Conservation (phyloP, 2,329 filamentous ascomycete species). For the Fonsecaea multimorphosa region DNA sequence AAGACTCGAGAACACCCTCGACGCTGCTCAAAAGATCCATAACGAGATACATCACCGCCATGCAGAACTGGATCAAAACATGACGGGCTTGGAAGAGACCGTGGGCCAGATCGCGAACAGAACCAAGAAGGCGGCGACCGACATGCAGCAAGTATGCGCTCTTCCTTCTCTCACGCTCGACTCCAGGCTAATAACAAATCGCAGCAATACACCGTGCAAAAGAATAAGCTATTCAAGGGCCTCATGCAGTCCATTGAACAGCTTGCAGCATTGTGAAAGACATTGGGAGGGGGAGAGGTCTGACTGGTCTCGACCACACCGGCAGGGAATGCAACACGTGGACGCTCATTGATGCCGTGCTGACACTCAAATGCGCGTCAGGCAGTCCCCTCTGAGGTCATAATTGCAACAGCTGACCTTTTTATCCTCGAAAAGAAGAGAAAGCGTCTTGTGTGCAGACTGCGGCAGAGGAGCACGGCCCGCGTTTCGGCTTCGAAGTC, state of each 20-base stretch:
- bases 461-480: not conserved
- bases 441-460: not conserved
- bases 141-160: conserved; percentile 32
- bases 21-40: conserved; percentile 11
- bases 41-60: conserved; percentile 1
- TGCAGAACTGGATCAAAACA: conserved; percentile 18
- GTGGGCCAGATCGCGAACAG: conserved; percentile 25
- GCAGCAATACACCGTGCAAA: conserved; percentile 31
- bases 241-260: conserved; percentile 30
- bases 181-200: conserved; percentile 6
- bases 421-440: not conserved
- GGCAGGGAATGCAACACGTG: not conserved
- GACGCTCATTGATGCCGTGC: conserved; percentile 1
- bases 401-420: conserved; percentile 19
- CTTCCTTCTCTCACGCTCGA: not conserved
- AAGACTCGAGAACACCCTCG: conserved; percentile 14
- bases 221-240: conserved; percentile 29
- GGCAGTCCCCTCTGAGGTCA: conserved; percentile 1
- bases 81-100: conserved; percentile 21
- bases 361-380: not conserved
- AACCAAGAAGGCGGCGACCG: conserved; percentile 26
- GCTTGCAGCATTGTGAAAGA: conserved; percentile 26
- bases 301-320: not conserved
- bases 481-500: not conserved
- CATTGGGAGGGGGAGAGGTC: not conserved